These are phyloP conservation scores for Calonectria multiphialidica DNA, from an alignment of 2,329 filamentous ascomycete genomes.

Conservation along the genomic window DNA sequence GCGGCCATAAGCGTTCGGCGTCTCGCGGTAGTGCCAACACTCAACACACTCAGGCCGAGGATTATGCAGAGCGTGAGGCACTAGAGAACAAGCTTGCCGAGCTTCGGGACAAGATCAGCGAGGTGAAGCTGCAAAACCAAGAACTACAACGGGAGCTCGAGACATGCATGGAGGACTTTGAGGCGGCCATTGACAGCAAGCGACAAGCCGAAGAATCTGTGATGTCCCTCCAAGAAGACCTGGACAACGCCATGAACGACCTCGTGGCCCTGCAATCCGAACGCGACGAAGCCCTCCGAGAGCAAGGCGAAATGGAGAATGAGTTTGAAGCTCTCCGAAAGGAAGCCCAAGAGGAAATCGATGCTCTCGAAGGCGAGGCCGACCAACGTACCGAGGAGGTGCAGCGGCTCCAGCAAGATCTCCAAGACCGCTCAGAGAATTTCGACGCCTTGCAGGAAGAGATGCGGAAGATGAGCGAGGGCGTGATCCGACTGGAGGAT, in stretches of 20 bases:
- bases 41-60: constrained; percentile 67
- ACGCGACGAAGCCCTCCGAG: constrained; percentile 85
- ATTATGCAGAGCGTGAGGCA: constrained; percentile 87
- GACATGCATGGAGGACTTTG: constrained; percentile 82
- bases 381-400: constrained; percentile 80
- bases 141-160: constrained; percentile 87
- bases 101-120: constrained; percentile 87
- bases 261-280: constrained; percentile 83
- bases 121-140: constrained; percentile 89
- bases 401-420: constrained; percentile 76
- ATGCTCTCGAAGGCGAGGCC: constrained; percentile 76
- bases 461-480: constrained; percentile 92
- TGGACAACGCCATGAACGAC: constrained; percentile 84
- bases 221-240: constrained; percentile 80
- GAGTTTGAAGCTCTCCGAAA: constrained; percentile 72
- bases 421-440: constrained; percentile 85
- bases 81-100: constrained; percentile 87
- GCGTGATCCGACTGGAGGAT: constrained; percentile 88
- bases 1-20: constrained; percentile 75
- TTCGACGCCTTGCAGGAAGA: constrained; percentile 93
- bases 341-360: constrained; percentile 76
- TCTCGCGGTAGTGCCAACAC: constrained; percentile 81
- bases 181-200: constrained; percentile 75
- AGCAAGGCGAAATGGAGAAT: constrained; percentile 68
- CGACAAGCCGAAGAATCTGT: constrained; percentile 69